Base-by-base conservation (phyloP, 805 yeast species). In the Candida michaelii region DNA sequence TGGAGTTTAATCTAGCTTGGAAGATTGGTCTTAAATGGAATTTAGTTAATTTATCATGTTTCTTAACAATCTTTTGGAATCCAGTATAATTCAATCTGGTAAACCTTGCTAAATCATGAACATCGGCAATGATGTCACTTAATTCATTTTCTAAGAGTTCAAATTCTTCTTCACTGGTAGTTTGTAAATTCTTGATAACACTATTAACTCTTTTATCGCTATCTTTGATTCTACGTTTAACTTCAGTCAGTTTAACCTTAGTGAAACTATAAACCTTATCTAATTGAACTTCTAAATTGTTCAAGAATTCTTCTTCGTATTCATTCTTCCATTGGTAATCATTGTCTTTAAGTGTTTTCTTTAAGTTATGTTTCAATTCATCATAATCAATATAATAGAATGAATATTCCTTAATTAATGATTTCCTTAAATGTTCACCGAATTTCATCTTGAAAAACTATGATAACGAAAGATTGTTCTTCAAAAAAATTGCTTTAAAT, bases 51-150 rank as follows among this genome's bases (percentile, higher is more conserved):
- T 93, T 93, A 67, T 93, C 99, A 64, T 93, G 99, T 66, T 93
- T 93, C 69, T 93, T 93, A 59, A 93, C 79, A 54, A 93, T 93
- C 65, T 93, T 93, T 65, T 89, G 96, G 73, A 93, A 93, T 2
- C 99, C 99, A 15, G 96, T 90, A 71, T 93, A 93, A 66, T 93
- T 93, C 59, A 93, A 77, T 48, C 96, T 78, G 14, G 97, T 80
- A 63, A 88, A 93, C 62, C 91, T 91, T 51, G 96, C 96, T 56
- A 93, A 76, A 63, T 93, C 99, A 59, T 93, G 97, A 34, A 93
- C 97, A 66, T 90, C 97, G 16, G 97, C 97, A 64, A 93, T 90
- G 54, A 93, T 83, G 54, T 90, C 97, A 24, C 66, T 58, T 42
- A 71, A 60, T 55, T 71, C 75, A 52, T 65, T 63, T 38, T 69